Evolutionary conservation across 805 yeast genomes (phyloP).

Genomic region (Wickerhamiella alocasiicola): DNA sequence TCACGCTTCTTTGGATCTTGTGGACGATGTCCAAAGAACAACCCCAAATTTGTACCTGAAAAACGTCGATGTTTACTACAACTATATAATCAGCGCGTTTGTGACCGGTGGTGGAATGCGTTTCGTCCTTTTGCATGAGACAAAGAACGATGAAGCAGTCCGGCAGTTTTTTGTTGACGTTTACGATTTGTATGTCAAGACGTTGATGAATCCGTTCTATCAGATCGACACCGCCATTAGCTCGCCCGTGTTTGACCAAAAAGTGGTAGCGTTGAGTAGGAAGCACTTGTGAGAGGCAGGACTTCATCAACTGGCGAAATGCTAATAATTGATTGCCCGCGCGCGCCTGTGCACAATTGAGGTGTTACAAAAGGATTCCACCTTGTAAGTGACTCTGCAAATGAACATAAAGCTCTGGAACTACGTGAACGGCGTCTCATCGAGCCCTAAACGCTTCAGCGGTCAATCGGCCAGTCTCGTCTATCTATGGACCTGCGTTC

Average conservation of each 20-base stretch:
- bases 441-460: no score
- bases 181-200: constrained; percentile 79
- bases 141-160: constrained; percentile 56
- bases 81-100: constrained; percentile 68
- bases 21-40: constrained; percentile 82
- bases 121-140: constrained; percentile 57
- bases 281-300: no score
- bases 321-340: no score
- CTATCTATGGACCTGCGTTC: no score
- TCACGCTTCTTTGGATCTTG: constrained; percentile 80
- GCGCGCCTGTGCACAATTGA: no score
- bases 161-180: constrained; percentile 74
- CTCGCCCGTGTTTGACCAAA: constrained; percentile 61
- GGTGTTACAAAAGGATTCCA: no score
- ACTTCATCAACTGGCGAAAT: constrained; percentile 26
- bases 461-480: no score
- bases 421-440: no score
- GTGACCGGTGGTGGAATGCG: constrained; percentile 81
- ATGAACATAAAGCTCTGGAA: no score
- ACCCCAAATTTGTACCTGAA: constrained; percentile 55
- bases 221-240: constrained; percentile 59
- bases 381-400: no score
- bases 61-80: constrained; percentile 74
- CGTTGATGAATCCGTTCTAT: constrained; percentile 78
- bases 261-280: constrained; percentile 57